Base-by-base conservation (phyloP, 2,329 filamentous ascomycete genomes). In the Pyrenochaeta sp. region DNA sequence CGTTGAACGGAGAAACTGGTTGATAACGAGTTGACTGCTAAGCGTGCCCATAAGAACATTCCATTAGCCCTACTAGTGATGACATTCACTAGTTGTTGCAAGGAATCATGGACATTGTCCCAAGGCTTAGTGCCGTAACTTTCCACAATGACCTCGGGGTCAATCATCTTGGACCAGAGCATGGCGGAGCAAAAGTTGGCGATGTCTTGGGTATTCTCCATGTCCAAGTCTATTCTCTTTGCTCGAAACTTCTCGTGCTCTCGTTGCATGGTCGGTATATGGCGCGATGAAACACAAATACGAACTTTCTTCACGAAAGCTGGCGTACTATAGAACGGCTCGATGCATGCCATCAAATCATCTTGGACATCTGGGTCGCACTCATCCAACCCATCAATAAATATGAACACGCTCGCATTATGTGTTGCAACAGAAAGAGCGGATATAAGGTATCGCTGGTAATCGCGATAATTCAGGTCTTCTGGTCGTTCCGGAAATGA, bases 371-470 rank as follows among this genome's bases (percentile, higher is more conserved):
- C 40, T 15, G 40, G 20, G 6, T 23, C 40, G 20, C 40, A 43
- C 12, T 43, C 40, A 20, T 43, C 40, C 20, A 43, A 12, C n/a
- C 21, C 40, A 20, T 43, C 40, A n/a, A 43, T 43, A 15, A 43
- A 17, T 6, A 43, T 31, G 40, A 39, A 39, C 23, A 27, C 23
- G 9, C 9, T 27, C 23, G 23, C 23, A 27, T 27, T 27, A 27
- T 27, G 4, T 27, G 23, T 27, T 27, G 23, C 23, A 4, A 9
- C 23, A 27, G 23, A 27, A 4, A 27, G 9, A 5, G 23, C 5
- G 18, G 17, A 12, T 39, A 12, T 4, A 1, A 39, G 36, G 36
- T 10, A 39, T 39, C 36, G 36, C 10, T 39, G 17, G 36, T 39
- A 39, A 3, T 39, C 17, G 7, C 15, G 15, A 39, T 39, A 17